Base-by-base conservation (phyloP, 768 basidiomycete genomes). In the Tylopilus plumbeoviolaceoides region DNA sequence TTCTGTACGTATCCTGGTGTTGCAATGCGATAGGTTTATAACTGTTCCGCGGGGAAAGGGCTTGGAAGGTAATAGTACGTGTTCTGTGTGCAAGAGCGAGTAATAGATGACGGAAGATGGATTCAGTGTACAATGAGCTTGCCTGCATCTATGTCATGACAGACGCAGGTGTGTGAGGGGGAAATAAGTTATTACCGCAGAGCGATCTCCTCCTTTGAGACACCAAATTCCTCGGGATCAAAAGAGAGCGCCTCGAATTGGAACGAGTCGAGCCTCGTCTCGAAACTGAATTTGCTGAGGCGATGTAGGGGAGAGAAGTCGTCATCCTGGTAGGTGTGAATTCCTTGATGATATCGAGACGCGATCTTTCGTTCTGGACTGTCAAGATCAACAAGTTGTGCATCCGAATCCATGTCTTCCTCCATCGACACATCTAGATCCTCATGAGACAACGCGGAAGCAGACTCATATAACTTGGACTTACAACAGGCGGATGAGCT, bases 201-300 rank as follows among this genome's bases (percentile, higher is more conserved):
- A 20, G 44, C 6, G 45, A 48, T 47, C 10, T 52, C 53, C 36
- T 66, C 59, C 68, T 56, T 59, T 39, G 58, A 48, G 28, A 70
- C 35, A 48, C 66, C 55, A 63, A 86, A 84, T 38, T 73, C 74
- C 57, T 83, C 79, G 23, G 77, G 75, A 63, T 89, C 84, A 50
- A 89, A 85, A 48, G 83, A 85, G 42, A 89, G 59, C 1, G 78
- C 74, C 57, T 89, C 87, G 63, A 89, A 89, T 63, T 86, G 84
- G 49, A 89, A 72, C 30, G 87, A 87, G 62, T 87, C 83, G 14
- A 89, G 79, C 35, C 70, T 73, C 84, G 86, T 82, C 72, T 89
- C 83, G 46, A 83, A 69, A 55, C 77, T 78, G 56, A 70, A 55
- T 47, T 84, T 78, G 31, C 61, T 67, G 35, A 64, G 61, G 36